Conservation (phyloP, 345 rosid genomes). For the Rhizophora apiculata region DNA sequence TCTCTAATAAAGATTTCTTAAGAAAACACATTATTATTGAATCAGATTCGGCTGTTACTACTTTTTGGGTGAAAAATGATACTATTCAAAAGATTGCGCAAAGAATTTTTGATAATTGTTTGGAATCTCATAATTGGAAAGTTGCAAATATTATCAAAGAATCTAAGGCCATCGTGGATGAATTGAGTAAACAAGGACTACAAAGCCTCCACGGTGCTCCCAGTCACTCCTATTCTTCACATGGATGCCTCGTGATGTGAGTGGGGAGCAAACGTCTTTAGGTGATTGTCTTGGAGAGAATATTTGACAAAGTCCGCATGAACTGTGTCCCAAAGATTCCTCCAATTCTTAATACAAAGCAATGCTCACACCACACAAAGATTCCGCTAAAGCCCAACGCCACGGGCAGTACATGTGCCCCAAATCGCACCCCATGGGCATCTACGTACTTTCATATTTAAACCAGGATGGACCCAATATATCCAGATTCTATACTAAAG, state of each 20-base stretch:
- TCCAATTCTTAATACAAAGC: neutral
- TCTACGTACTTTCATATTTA: conserved; percentile 31
- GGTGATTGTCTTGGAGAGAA: conserved; percentile 17
- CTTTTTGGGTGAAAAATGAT: too few species aligned
- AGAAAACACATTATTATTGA: too few species aligned
- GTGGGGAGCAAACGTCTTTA: conserved; percentile 18
- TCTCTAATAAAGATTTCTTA: too few species aligned
- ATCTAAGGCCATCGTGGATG: too few species aligned
- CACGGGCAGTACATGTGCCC: conserved; percentile 35
- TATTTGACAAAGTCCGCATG: neutral
- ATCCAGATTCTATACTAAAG: conserved; percentile 40
- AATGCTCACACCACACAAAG: conserved; percentile 11
- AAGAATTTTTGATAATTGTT: too few species aligned
- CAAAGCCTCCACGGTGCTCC: neutral
- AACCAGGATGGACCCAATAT: conserved; percentile 40
- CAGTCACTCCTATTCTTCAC: conserved; percentile 35
- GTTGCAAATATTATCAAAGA: too few species aligned
- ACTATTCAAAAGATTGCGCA: too few species aligned
- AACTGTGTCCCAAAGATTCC: conserved; percentile 24
- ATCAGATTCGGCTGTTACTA: too few species aligned
- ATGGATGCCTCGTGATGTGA: conserved; percentile 57
- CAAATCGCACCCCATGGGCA: conserved; percentile 30
- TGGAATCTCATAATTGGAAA: too few species aligned
- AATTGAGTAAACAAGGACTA: too few species aligned
- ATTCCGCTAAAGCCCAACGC: conserved; percentile 24